Evolutionary conservation across 2,329 filamentous ascomycete species (phyloP), one percentile per base, ranked within the genome.

Genomic region (Neocucurbitaria cava): DNA sequence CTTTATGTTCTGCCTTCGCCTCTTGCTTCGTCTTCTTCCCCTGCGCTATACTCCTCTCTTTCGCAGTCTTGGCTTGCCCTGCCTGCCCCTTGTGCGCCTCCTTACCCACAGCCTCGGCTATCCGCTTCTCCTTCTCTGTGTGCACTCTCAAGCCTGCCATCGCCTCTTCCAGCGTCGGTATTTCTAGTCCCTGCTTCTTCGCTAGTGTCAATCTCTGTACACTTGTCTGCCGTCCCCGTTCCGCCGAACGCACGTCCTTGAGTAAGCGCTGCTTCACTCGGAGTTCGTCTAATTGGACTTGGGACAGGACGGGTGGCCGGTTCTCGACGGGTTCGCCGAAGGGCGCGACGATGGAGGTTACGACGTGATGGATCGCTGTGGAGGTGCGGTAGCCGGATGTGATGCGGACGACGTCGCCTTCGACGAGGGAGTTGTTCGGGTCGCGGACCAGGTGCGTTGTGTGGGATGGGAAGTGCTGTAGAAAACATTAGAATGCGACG

Each of bases 361-460:
- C 87, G 31, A 93, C 87, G 67, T 94, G 89, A 23, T 86, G 85
- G 65, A 93, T 91, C 59, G 81, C 78, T 58, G 86, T 86, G 36
- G 85, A 87, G 6, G 84, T 85, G 47, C 85, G 85, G 83, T 83
- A 87, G 52, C 87, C 87, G 5, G 86, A 82, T 7, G 82, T 80
- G 65, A 94, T 90, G 58, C 86, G 83, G 24, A 95, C 85, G 3
- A 94, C 85, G 73, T 95, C 91, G 70, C 91, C 91, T 46, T 84
- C 83, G 53, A 87, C 83, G 33, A 92, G 83, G 23, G 89, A 92
- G 64, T 87, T 85, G 74, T 85, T 86, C 24, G 91, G 91, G 75
- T 95, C 91, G 79, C 92, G 89, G 33, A 93, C 90, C 26, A 94
- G 85, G 71, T 89, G 83, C 62, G 86, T 83, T 61, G 83, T 80